Conservation (phyloP, 1,284 basidiomycete species). For the Ustilago vetiveriae region DNA sequence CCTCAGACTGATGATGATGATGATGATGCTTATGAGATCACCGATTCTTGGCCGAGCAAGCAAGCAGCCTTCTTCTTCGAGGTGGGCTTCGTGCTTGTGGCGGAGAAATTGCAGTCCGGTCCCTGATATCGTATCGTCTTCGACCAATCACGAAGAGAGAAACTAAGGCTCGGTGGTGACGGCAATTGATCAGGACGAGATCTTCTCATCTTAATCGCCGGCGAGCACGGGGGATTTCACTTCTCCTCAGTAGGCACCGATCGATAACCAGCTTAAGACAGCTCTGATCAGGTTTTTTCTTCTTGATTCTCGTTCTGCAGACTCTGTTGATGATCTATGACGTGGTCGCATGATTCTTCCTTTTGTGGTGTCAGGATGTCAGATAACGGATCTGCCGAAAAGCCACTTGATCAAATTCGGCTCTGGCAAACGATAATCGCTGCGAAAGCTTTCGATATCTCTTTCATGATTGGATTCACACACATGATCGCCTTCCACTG, state of each 20-base stretch:
- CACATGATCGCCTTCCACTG: too few species aligned
- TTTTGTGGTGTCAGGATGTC: slow-evolving; percentile 4
- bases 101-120: slow-evolving; percentile 5
- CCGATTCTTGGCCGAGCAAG: slow-evolving; percentile 12
- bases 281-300: neutral
- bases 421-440: too few species aligned
- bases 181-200: neutral
- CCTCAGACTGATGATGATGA: too few species aligned
- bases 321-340: neutral
- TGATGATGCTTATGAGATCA: slow-evolving; percentile 6
- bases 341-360: neutral
- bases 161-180: slow-evolving; percentile 11
- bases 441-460: neutral
- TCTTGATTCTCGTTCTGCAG: neutral
- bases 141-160: slow-evolving; percentile 23
- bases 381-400: slow-evolving; percentile 14
- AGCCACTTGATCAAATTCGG: slow-evolving; percentile 1
- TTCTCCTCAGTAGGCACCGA: slow-evolving; percentile 10
- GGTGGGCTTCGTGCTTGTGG: slow-evolving; percentile 1
- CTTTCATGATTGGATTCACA: neutral
- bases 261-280: slow-evolving; percentile 23
- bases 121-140: slow-evolving; percentile 9
- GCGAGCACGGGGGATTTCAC: too few species aligned
- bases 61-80: neutral
- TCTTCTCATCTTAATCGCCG: neutral